Evolutionary conservation across 2,329 filamentous ascomycete genomes (phyloP).

Genomic region (Fusarium anthophilum): DNA sequence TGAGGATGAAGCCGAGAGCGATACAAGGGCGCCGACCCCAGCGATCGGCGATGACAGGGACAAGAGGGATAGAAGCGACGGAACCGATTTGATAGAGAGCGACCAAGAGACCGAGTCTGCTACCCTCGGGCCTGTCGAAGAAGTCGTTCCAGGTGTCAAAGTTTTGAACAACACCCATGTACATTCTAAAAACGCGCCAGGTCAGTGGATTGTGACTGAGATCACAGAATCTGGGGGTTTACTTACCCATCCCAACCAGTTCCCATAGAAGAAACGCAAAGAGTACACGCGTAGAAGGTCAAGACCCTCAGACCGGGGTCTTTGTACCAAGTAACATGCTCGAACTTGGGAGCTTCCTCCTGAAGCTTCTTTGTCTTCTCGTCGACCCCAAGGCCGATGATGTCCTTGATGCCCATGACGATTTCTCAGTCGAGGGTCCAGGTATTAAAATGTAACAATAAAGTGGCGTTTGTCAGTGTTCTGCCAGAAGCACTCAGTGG

Average conservation of each 20-base stretch:
- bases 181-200: slow-evolving; percentile 67
- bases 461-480: not conserved
- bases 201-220: slow-evolving; percentile 57
- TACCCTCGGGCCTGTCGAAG: slow-evolving; percentile 48
- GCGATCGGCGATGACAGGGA: slow-evolving; percentile 56
- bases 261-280: slow-evolving; percentile 27
- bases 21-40: slow-evolving; percentile 57
- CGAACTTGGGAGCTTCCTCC: slow-evolving; percentile 59
- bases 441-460: not conserved
- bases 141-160: slow-evolving; percentile 64
- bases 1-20: slow-evolving; percentile 54
- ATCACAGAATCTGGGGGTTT: slow-evolving; percentile 64
- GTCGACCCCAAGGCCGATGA: slow-evolving; percentile 18
- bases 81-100: slow-evolving; percentile 63
- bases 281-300: slow-evolving; percentile 46
- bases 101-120: slow-evolving; percentile 58
- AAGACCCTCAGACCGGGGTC: slow-evolving; percentile 67
- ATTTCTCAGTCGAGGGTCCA: not conserved
- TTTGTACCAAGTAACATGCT: slow-evolving; percentile 64
- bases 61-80: slow-evolving; percentile 57
- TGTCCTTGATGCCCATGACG: slow-evolving; percentile 22
- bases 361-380: slow-evolving; percentile 38
- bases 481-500: not conserved
- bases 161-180: slow-evolving; percentile 54
- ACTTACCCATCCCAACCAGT: slow-evolving; percentile 36